A percentile compares a stretch with the other conserved stretches of the same genome.
Conservation (phyloP, 768 basidiomycete species). For the Suillus weaverae region DNA sequence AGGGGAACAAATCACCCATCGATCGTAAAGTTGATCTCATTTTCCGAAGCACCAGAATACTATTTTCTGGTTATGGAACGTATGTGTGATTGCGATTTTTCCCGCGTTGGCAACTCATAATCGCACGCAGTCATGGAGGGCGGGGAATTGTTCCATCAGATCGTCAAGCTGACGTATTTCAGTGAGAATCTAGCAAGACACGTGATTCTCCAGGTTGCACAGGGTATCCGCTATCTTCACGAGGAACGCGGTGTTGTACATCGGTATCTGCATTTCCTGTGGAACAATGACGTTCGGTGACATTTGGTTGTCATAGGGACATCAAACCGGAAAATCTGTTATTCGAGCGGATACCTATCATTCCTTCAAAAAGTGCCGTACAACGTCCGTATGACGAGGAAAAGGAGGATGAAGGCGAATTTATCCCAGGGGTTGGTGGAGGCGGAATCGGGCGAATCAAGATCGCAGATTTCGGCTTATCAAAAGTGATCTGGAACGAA, state of each 20-base stretch:
- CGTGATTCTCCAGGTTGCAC: slow-evolving; percentile 93
- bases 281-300: not conserved
- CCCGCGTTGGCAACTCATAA: slow-evolving; percentile 12
- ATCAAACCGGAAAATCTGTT: slow-evolving; percentile 99
- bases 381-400: slow-evolving; percentile 94
- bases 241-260: slow-evolving; percentile 98
- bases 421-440: slow-evolving; percentile 86
- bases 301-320: slow-evolving; percentile 46
- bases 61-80: slow-evolving; percentile 94
- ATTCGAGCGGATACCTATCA: slow-evolving; percentile 89
- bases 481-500: slow-evolving; percentile 98
- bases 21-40: slow-evolving; percentile 88
- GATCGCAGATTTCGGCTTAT: slow-evolving; percentile 97
- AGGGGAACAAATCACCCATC: slow-evolving; percentile 89
- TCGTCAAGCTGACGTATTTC: slow-evolving; percentile 98
- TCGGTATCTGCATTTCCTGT: slow-evolving; percentile 44
- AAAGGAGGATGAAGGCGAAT: slow-evolving; percentile 98
- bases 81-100: slow-evolving; percentile 38
- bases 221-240: slow-evolving; percentile 93
- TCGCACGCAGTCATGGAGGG: slow-evolving; percentile 82
- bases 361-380: slow-evolving; percentile 75
- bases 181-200: slow-evolving; percentile 96
- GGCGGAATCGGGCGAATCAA: slow-evolving; percentile 98
- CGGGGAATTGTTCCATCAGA: slow-evolving; percentile 97
- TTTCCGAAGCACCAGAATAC: slow-evolving; percentile 89